Percentiles rank a stretch among this genome's conserved stretches.
Conservation (phyloP, 1,284 basidiomycete genomes). For the Mycena sp. region DNA sequence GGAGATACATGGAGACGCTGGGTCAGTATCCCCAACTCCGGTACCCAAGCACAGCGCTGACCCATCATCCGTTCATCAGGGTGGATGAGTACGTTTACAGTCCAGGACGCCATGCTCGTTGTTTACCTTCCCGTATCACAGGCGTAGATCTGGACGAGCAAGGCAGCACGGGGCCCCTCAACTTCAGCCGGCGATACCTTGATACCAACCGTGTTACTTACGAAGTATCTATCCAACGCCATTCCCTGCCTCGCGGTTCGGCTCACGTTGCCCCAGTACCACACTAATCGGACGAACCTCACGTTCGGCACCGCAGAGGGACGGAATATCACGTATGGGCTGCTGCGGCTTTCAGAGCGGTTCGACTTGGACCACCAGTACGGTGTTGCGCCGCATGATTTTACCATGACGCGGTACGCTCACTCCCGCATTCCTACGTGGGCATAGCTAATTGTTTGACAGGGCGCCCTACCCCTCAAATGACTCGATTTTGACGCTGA, state of each 20-base stretch:
- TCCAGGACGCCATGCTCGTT: constrained; percentile 14
- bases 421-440: neutral
- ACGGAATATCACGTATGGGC: constrained; percentile 60
- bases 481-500: constrained; percentile 65
- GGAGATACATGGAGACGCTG: constrained; percentile 89
- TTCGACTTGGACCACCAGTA: constrained; percentile 67
- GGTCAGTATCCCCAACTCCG: constrained; percentile 54
- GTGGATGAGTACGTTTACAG: constrained; percentile 25
- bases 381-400: constrained; percentile 80
- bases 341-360: constrained; percentile 57
- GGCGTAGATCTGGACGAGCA: constrained; percentile 60
- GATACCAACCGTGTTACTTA: constrained; percentile 81
- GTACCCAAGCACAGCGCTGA: too few relatives aligned
- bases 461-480: constrained; percentile 72
- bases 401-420: constrained; percentile 65
- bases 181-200: constrained; percentile 75
- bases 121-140: constrained; percentile 32
- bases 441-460: neutral
- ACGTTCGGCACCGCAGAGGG: constrained; percentile 69
- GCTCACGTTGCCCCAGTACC: constrained; percentile 56
- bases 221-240: constrained; percentile 53
- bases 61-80: too few relatives aligned
- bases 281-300: constrained; percentile 53
- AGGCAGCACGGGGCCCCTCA: constrained; percentile 57
- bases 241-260: neutral